Evolutionary conservation across 257 asterid genomes (phyloP).

Genomic region (Plectranthus barbatus): DNA sequence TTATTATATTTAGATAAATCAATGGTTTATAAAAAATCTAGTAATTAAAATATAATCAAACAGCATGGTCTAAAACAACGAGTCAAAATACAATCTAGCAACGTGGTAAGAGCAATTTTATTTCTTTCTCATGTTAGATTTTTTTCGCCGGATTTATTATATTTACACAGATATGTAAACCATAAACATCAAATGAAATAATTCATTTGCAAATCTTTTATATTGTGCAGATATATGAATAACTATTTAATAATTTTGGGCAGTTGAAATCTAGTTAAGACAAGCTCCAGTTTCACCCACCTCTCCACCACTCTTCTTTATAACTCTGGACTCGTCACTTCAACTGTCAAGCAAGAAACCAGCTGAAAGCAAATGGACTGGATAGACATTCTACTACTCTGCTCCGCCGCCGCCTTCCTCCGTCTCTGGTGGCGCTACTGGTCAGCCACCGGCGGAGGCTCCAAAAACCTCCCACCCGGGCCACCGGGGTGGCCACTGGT

Average conservation of each 20-base stretch:
- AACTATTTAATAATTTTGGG: no score
- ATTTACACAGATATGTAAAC: no score
- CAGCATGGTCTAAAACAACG: no score
- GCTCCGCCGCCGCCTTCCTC: constrained; percentile 34
- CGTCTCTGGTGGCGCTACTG: constrained; percentile 68
- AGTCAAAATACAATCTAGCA: no score
- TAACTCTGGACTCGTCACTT: constrained; percentile 1
- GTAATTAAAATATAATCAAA: no score
- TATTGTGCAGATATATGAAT: neutral
- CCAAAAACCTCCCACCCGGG: constrained; percentile 76
- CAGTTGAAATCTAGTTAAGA: neutral
- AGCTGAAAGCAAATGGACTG: constrained; percentile 31
- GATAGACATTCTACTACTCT: constrained; percentile 32
- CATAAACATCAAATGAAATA: no score
- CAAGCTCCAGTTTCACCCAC: constrained; percentile 18
- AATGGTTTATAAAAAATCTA: no score
- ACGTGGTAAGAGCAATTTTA: no score
- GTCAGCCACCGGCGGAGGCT: constrained; percentile 29
- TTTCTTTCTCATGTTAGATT: no score
- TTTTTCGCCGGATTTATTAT: no score
- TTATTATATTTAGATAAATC: no score
- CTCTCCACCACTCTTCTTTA: constrained; percentile 12
- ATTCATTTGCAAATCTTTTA: no score
- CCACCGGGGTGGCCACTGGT: constrained; percentile 98
- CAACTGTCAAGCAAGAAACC: neutral